Base-by-base conservation (phyloP, 2,329 filamentous ascomycete genomes). In the Trichoderma brevicompactum region DNA sequence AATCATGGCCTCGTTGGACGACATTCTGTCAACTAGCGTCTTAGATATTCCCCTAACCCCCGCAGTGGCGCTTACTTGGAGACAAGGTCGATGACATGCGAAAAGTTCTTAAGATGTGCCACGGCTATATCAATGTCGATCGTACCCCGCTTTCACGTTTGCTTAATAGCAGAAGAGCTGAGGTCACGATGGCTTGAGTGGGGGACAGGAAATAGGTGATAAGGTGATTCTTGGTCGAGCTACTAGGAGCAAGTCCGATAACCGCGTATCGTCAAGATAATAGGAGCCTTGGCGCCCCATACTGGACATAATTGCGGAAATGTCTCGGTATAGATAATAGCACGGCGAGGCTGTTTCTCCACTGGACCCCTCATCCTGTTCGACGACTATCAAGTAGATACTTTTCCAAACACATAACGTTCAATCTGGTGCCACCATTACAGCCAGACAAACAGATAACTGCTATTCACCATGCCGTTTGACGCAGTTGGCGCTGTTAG, bases 61-160 rank as follows among this genome's bases (percentile, higher is more conserved):
- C 59, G 59, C 59, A 62, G 59, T 62, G 48, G 59, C 59, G 38
- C 17, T 36, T n/a, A 3, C 12, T 8, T 50, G 46, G 19, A 61
- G 36, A 28, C 19, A n/a, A 43, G 19, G 10, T 17, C 28, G 10
- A 36, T 19, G 49, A 52, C 58, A 36, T 38, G n/a, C 38, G n/a
- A 43, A 50, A 41, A 41, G 23, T 5, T 28, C 43, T 38, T 32
- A 32, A 44, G 13, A 52, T 44, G 13, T 7, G 48, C 12, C 19
- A n/a, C 48, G 59, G 59, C 7, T 53, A 53, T 62, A 62, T 36
- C 7, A 28, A 34, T 62, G 59, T 53, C 40, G 59, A 62, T 62
- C 59, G 48, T 38, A 62, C 59, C 59, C 59, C 59, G 59, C 59
- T 44, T 60, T 48, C 44, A 60, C 23, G 23, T 28, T 12, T 13